phyloP scores from a whole-genome alignment of 441 rosid species.

The Adansonia gregorii region DNA sequence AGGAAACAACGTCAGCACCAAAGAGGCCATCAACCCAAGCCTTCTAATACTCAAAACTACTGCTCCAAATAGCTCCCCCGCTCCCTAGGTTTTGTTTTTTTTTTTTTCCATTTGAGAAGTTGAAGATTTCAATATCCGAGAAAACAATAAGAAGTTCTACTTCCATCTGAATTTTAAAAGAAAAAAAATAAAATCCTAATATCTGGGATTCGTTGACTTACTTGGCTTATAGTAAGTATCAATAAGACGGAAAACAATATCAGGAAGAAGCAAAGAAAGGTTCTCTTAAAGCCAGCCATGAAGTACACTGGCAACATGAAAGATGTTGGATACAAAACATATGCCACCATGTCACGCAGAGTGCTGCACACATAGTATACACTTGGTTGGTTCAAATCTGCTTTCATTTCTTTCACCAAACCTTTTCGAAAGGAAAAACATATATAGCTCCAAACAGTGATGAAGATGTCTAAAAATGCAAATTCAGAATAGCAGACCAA shows the following conservation, averaged over 20 bases:
- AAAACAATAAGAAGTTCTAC: neutral
- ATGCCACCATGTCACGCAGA: conserved; percentile 94
- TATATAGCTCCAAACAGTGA: conserved; percentile 92
- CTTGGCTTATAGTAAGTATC: conserved; percentile 86
- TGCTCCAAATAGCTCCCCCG: conserved; percentile 94
- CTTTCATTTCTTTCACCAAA: conserved; percentile 92
- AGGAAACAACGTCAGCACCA: conserved; percentile 82
- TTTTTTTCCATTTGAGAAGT: conserved; percentile 22
- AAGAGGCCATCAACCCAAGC: conserved; percentile 90
- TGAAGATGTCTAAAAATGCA: conserved; percentile 99
- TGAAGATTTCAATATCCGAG: neutral
- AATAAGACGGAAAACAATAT: conserved; percentile 67
- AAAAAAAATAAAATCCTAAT: neutral
- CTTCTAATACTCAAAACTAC: conserved; percentile 80
- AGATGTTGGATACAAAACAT: conserved; percentile 81
- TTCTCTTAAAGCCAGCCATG: conserved; percentile 93
- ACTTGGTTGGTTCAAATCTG: conserved; percentile 93
- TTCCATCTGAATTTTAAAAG: neutral
- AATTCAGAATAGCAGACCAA: conserved; percentile 88
- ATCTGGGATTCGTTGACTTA: conserved; percentile 36
- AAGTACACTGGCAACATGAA: conserved; percentile 83
- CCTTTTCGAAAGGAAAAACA: conserved; percentile 91
- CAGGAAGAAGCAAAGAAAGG: conserved; percentile 77
- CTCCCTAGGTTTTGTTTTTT: conserved; percentile 48
- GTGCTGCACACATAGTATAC: conserved; percentile 89